A percentile compares a stretch with the other conserved stretches of the same genome.
Evolutionary conservation across 768 basidiomycete species (phyloP).

Genomic region (Paxillus involutus): DNA sequence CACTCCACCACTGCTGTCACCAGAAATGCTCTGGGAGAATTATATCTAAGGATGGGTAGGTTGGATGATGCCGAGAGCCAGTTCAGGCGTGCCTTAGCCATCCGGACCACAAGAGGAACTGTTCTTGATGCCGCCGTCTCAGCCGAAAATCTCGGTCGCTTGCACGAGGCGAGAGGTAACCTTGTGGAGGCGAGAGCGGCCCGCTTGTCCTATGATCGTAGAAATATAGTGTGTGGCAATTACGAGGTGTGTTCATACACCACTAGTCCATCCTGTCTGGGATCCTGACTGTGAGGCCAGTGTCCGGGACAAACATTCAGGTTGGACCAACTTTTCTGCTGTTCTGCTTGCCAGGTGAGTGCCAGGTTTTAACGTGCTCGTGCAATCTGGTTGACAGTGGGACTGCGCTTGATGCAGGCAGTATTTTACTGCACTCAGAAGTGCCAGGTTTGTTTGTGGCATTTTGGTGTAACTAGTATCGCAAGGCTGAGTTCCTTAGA

Average conservation of each 20-base stretch:
- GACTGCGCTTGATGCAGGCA: conserved; percentile 5
- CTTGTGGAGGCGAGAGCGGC: conserved; percentile 29
- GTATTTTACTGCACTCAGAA: conserved; percentile 24
- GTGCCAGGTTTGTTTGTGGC: conserved; percentile 22
- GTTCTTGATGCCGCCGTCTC: conserved; percentile 36
- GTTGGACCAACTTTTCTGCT: conserved; percentile 19
- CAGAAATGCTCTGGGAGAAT: conserved; percentile 26
- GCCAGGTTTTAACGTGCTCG: background rate
- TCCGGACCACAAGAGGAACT: conserved; percentile 23
- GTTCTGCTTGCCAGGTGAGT: conserved; percentile 28
- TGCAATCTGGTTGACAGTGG: too few species aligned
- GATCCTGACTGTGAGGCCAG: conserved; percentile 9
- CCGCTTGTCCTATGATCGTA: conserved; percentile 22
- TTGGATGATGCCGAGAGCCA: conserved; percentile 38
- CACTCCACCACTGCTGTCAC: conserved; percentile 28
- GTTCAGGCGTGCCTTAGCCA: conserved; percentile 29
- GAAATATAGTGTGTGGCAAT: conserved; percentile 30
- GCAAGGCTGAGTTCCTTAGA: background rate
- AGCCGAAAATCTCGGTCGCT: conserved; percentile 36
- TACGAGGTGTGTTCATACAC: conserved; percentile 13
- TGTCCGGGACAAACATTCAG: conserved; percentile 23
- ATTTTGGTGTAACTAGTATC: background rate
- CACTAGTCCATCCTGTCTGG: too few species aligned
- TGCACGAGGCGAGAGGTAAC: conserved; percentile 36
- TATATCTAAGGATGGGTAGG: conserved; percentile 35